Base-by-base conservation (phyloP, 805 yeast genomes). In the Ogataea nakhonphanomensis region DNA sequence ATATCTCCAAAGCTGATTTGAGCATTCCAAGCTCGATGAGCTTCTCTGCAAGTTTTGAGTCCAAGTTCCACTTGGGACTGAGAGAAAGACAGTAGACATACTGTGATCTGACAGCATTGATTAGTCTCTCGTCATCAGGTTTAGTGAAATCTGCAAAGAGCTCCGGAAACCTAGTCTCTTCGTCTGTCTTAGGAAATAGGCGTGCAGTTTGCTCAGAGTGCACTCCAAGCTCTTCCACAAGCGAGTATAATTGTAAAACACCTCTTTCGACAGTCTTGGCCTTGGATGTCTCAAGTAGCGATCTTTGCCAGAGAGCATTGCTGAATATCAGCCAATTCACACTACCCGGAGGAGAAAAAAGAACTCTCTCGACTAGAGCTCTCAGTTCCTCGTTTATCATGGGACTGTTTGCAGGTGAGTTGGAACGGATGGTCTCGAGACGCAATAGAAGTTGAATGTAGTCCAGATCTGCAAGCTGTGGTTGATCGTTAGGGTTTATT, bases 201-300 rank as follows among this genome's bases (percentile, higher is more conserved):
- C 79, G 71, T 2, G 65, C 60, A 7, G 81, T 66, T 39, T 71
- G 69, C 37, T 83, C 77, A 9, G 65, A 55, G 41, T 79, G 75
- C 41, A 81, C 72, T 2, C 91, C 95, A 20, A 88, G 68, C 59
- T 90, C 96, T 56, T 89, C 96, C 21, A 90, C 93, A 30, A 93
- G 67, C 3, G 95, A 81, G 39, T 90, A 91, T 82, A 93, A 81
- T 63, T 93, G 99, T 37, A 93, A 69, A 4, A 90, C 80, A 36
- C 98, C 98, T 59, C 99, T 75, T 64, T 93, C 98, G 17, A 91
- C 82, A 1, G 97, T 91, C 57, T 84, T 81, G 1, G 95, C 79
- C 49, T 79, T 81, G 35, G 73, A 71, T 0, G 95, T 76, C 59
- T 93, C 99, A 26, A 90, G 67, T 14, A 85, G 53, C 7, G 96